Evolutionary conservation across 176 grass and related monocot genomes (phyloP), one percentile per base, ranked within the genome.

Genomic region (Oropetium thomaeum): DNA sequence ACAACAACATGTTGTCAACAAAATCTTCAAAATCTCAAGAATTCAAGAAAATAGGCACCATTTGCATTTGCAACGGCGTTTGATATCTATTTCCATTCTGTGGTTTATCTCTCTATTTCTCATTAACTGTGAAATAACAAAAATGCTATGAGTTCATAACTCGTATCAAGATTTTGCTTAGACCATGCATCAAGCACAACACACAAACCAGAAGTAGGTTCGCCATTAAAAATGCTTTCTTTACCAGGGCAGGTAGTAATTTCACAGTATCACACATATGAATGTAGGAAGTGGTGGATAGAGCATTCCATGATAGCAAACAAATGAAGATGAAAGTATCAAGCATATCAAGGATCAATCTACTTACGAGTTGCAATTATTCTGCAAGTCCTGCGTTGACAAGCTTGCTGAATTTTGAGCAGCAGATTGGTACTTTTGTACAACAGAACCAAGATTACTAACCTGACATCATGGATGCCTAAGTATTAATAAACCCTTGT

Each of bases 351-450:
- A 69, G 41, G 43, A 70, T 11, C 5, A 75, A 45, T 58, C 6
- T 73, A 69, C 96, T 92, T 92, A 99, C 96, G 96, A 95, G 81
- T 92, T 92, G 76, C 96, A 99, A 75, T 88, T 99, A 84, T 73
- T 95, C 77, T 99, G 96, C 89, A 99, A 77, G 78, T 99, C 96
- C 53, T 99, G 96, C 65, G 82, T 62, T 19, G 92, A 88, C 45
- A 90, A 64, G 75, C 62, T 86, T 1, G 89, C 71, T 70, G 96
- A 88, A 95, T 84, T 99, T 66, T 99, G 96, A 19, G 72, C 85
- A 39, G 91, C 59, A 35, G 64, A 77, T 77, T 99, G 96, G 62
- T 99, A 99, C 58, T 94, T 95, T 42, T 92, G 89, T 64, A 99
- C 92, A 69, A 95, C 92, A 1, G 76, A 30, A 29, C 92, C 92